phyloP scores from a whole-genome alignment of 2,329 filamentous ascomycete genomes.

The Coniochaeta sp. region DNA sequence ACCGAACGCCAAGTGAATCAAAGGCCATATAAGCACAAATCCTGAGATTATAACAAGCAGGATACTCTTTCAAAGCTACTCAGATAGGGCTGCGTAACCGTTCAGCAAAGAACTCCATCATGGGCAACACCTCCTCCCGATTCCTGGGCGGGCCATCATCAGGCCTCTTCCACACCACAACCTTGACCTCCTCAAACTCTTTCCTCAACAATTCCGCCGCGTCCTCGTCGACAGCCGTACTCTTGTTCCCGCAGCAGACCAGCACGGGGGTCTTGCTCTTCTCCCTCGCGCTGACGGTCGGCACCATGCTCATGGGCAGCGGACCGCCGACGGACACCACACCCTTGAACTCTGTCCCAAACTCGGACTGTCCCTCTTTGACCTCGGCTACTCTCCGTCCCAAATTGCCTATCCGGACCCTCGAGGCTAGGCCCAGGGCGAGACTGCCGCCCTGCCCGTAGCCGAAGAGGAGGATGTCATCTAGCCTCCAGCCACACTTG shows the following conservation, averaged over 20 bases:
- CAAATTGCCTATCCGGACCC: conserved; percentile 22
- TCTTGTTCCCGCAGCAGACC: conserved; percentile 46
- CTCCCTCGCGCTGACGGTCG: conserved; percentile 31
- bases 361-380: conserved; percentile 8
- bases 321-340: conserved; percentile 42
- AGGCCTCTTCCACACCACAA: conserved; percentile 59
- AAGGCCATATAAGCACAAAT: not conserved
- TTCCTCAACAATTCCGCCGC: conserved; percentile 56
- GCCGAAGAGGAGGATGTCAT: conserved; percentile 57
- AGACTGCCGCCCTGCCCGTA: conserved; percentile 61
- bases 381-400: conserved; percentile 10
- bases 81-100: conserved; percentile 34
- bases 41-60: too few relatives aligned
- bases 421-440: conserved; percentile 47
- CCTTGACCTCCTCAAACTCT: conserved; percentile 59
- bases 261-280: conserved; percentile 59
- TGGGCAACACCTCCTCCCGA: conserved; percentile 78
- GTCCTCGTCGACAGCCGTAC: conserved; percentile 44
- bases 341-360: conserved; percentile 31
- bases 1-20: not conserved
- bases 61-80: not conserved
- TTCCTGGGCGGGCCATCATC: conserved; percentile 78
- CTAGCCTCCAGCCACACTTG: conserved; percentile 50
- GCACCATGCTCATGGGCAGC: conserved; percentile 47
- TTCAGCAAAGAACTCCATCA: conserved; percentile 78